Evolutionary conservation across 306 rosid genomes (phyloP).

Genomic region (Acmispon strigosus): DNA sequence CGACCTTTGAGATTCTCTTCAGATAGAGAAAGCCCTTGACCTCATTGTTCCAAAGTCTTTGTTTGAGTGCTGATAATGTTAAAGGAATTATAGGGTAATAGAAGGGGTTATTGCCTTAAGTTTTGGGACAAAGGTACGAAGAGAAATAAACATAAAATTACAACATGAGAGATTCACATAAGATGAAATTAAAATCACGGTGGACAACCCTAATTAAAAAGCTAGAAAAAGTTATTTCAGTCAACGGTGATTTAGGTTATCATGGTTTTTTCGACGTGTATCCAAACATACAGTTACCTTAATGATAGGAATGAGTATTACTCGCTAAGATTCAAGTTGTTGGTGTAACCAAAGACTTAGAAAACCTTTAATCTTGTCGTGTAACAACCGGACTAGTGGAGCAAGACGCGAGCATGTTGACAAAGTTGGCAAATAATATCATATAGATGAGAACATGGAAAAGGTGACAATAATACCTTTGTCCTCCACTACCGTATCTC

Average conservation of each 20-base stretch:
- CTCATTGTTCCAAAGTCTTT: not conserved
- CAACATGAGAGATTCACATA: too few relatives aligned
- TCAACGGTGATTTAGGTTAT: too few relatives aligned
- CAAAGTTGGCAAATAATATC: constrained; percentile 30
- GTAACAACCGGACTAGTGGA: constrained; percentile 42
- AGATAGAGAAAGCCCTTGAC: constrained; percentile 7
- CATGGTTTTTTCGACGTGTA: too few relatives aligned
- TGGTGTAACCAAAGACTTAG: constrained; percentile 26
- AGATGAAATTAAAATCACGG: not conserved
- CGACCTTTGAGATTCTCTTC: constrained; percentile 45
- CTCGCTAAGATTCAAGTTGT: constrained; percentile 25
- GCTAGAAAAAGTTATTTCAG: too few relatives aligned
- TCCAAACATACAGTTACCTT: too few relatives aligned
- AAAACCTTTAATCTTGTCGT: constrained; percentile 48
- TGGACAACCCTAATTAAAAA: too few relatives aligned
- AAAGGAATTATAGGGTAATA: not conserved
- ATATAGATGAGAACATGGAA: constrained; percentile 34
- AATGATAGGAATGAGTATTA: constrained; percentile 3
- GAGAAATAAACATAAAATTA: too few relatives aligned
- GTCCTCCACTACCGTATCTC: constrained; percentile 36
- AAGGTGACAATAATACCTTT: constrained; percentile 44
- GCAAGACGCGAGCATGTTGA: constrained; percentile 52
- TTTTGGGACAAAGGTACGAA: too few relatives aligned
- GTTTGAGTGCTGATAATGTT: not conserved
- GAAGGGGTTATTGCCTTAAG: constrained; percentile 1